Percentiles rank a stretch among this genome's conserved stretches.
Evolutionary conservation across 2,329 filamentous ascomycete genomes (phyloP).

Genomic region (Fusarium albosuccineum): DNA sequence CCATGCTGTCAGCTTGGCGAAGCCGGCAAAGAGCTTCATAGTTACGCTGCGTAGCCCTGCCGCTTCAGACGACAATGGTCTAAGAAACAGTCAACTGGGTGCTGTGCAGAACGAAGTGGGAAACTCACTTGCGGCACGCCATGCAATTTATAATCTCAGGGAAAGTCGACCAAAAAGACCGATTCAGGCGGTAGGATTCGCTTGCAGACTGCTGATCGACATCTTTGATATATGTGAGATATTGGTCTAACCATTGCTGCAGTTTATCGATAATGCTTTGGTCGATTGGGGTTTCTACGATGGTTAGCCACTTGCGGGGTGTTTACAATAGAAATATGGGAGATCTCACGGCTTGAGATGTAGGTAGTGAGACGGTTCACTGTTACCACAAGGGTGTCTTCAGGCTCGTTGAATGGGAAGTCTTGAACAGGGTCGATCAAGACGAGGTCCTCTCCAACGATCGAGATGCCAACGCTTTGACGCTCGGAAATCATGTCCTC

Average conservation of each 20-base stretch:
- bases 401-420: slow-evolving; percentile 61
- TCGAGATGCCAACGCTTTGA: slow-evolving; percentile 47
- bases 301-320: slow-evolving; percentile 41
- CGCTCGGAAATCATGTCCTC: slow-evolving; percentile 52
- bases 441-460: slow-evolving; percentile 38
- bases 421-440: slow-evolving; percentile 57
- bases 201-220: slow-evolving; percentile 53
- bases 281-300: slow-evolving; percentile 57
- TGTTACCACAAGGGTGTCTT: slow-evolving; percentile 49
- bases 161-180: slow-evolving; percentile 65
- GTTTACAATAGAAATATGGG: background rate
- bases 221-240: slow-evolving; percentile 56
- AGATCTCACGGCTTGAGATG: slow-evolving; percentile 48
- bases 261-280: slow-evolving; percentile 60
- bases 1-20: slow-evolving; percentile 64
- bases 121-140: slow-evolving; percentile 56
- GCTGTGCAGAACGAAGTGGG: background rate
- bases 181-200: slow-evolving; percentile 60
- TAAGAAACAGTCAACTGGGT: slow-evolving; percentile 25
- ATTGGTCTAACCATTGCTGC: slow-evolving; percentile 64
- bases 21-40: slow-evolving; percentile 55
- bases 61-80: slow-evolving; percentile 44
- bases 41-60: slow-evolving; percentile 48
- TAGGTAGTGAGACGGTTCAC: slow-evolving; percentile 55
- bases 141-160: slow-evolving; percentile 61